Evolutionary conservation across 495 filamentous ascomycete genomes (phyloP).

Genomic region (Talaromyces nanjingensis): DNA sequence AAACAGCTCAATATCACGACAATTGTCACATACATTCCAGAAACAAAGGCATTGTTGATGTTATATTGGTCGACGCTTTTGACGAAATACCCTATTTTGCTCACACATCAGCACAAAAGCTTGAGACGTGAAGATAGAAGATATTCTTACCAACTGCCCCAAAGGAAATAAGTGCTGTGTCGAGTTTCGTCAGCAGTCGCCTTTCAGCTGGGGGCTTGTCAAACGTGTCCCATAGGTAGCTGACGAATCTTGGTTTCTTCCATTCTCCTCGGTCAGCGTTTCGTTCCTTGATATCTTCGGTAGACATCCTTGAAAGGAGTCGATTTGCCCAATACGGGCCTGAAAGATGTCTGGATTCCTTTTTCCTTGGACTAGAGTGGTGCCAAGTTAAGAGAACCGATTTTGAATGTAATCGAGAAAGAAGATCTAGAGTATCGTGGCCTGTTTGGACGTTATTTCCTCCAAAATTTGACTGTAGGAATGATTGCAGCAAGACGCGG

Average conservation of each 20-base stretch:
- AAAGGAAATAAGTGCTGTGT: slow-evolving; percentile 48
- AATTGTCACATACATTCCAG: slow-evolving; percentile 28
- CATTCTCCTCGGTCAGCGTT: slow-evolving; percentile 14
- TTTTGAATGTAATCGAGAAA: background rate
- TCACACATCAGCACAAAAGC: background rate
- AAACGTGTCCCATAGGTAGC: slow-evolving; percentile 53
- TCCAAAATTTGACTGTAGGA: background rate
- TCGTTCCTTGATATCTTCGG: background rate
- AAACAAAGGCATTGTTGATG: slow-evolving; percentile 50
- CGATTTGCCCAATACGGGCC: background rate
- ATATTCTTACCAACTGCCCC: slow-evolving; percentile 35
- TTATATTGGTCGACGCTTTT: slow-evolving; percentile 54
- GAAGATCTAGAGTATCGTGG: background rate
- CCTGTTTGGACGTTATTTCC: background rate
- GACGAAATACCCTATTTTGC: slow-evolving; percentile 43
- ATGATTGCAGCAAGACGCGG: background rate
- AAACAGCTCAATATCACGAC: background rate
- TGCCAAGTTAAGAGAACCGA: background rate
- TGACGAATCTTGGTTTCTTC: slow-evolving; percentile 33
- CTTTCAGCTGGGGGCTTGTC: slow-evolving; percentile 55
- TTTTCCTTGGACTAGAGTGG: background rate
- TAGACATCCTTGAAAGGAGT: background rate
- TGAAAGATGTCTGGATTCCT: background rate
- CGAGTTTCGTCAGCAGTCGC: slow-evolving; percentile 53
- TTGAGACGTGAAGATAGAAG: background rate